Evolutionary conservation across 2,329 filamentous ascomycete genomes (phyloP).

Genomic region (Mollisiaceae sp.): DNA sequence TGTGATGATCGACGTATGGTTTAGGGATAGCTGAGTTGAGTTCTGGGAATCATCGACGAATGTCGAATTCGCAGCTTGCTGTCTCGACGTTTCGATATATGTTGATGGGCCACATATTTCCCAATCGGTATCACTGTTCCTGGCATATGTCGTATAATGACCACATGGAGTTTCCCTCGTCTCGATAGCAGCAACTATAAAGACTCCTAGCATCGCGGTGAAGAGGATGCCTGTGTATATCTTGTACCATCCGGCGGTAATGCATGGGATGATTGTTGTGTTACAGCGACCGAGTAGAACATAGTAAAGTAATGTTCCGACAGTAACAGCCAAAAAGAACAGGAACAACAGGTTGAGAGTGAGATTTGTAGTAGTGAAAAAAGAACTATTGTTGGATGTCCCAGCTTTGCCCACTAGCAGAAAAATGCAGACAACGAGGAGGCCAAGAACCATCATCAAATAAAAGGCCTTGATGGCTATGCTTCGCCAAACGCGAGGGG

Average conservation of each 20-base stretch:
- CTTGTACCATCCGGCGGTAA: not conserved
- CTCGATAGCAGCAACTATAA: not conserved
- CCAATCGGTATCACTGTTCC: not conserved
- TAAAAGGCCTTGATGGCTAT: not conserved
- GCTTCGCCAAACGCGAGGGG: not conserved
- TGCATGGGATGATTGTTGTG: not conserved
- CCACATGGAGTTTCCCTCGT: not conserved
- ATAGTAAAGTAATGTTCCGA: not conserved
- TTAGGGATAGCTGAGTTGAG: not conserved
- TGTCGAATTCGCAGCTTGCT: not conserved
- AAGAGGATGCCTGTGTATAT: constrained; percentile 3
- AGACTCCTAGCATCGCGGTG: not conserved
- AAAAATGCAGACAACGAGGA: not conserved
- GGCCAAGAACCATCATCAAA: not conserved
- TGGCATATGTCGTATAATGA: not conserved
- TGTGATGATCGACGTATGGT: not conserved
- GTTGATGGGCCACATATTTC: not conserved
- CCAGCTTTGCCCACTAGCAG: not conserved
- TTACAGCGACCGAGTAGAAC: not conserved
- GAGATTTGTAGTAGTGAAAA: not conserved
- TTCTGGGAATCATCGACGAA: not conserved
- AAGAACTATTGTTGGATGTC: not conserved
- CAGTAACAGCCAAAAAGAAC: not conserved
- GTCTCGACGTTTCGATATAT: not conserved
- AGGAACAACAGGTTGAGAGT: not conserved